Evolutionary conservation across 441 rosid genomes (phyloP).

Genomic region (Populus tomentosa): DNA sequence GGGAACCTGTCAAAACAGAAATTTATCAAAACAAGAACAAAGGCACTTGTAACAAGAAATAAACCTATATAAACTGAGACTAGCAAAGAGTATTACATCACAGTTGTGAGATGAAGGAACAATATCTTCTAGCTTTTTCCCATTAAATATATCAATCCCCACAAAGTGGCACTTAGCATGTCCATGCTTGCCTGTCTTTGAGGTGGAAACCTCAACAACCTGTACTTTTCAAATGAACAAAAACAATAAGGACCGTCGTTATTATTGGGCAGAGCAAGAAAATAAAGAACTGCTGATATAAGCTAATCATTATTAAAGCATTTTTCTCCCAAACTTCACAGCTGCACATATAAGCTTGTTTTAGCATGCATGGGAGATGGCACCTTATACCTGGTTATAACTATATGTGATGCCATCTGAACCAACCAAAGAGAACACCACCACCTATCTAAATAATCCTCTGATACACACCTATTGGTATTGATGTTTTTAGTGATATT

Average conservation of each 20-base stretch:
- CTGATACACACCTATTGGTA: not conserved
- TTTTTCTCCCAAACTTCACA: not conserved
- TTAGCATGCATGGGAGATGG: not conserved
- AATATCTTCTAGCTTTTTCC: conserved; percentile 82
- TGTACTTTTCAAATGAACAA: conserved; percentile 18
- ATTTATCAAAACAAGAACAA: conserved; percentile 2
- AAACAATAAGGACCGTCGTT: no score
- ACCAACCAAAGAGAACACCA: not conserved
- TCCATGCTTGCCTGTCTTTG: conserved; percentile 92
- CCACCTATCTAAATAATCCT: not conserved
- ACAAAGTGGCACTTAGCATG: conserved; percentile 94
- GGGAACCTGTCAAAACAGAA: conserved; percentile 53
- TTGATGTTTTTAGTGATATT: not conserved
- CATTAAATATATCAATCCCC: conserved; percentile 81
- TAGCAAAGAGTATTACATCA: conserved; percentile 45
- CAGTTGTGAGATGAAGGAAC: conserved; percentile 94
- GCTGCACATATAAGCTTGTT: not conserved
- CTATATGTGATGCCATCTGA: not conserved
- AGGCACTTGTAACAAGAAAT: not conserved
- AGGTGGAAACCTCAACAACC: conserved; percentile 95
- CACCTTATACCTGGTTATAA: not conserved
- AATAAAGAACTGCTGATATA: not conserved
- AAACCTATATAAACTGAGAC: not conserved
- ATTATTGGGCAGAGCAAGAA: not conserved
- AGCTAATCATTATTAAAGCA: not conserved